Base-by-base conservation (phyloP, 2,329 filamentous ascomycete species). In the Hyphodiscus sp. region DNA sequence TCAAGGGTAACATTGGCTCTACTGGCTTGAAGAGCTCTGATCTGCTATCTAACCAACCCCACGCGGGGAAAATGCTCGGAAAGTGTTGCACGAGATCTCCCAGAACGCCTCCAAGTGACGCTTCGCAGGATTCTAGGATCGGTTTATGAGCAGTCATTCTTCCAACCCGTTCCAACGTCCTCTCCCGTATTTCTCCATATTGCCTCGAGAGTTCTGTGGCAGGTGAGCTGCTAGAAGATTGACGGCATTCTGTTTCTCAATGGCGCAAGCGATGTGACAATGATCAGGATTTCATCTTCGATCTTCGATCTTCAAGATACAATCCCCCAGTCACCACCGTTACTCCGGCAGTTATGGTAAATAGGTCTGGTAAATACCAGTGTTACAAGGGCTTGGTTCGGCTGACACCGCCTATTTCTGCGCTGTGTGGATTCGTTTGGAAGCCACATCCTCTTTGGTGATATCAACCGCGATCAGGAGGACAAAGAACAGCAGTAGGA, bases 381-480 rank as follows among this genome's bases (percentile, higher is more conserved):
- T 20, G 38, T 45, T 50, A 47, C 55, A 41, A 59, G 41, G 49
- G 54, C 26, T 47, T 52, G 50, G 5, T 47, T 58, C 52, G 58
- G 52, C 51, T 58, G 49, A 50, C 38, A 29, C 41, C 54, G 53
- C 51, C 10, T 8, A 20, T 43, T 38, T 13, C 29, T 13, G 29
- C 4, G 16, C 16, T 5, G 11, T 38, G 11, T 38, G 33, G 5
- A 49, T 26, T 33, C 47, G 46, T 18, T 43, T 33, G n/a, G 33
- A 47, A 10, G 47, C 38, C 11, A 56, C 11, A 45, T 63, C 43
- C 47, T 67, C 65, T 45, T 66, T 67, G 10, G 45, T 51, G n/a
- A 66, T 54, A 51, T 67, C 63, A 15, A 68, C 62, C 4, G 60
- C 58, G 13, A 68, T 50, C 26, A 66, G 45, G 30, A 69, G 58